phyloP scores from a whole-genome alignment of 139 green algal genomes.

The Tetradesmus obliquus region DNA sequence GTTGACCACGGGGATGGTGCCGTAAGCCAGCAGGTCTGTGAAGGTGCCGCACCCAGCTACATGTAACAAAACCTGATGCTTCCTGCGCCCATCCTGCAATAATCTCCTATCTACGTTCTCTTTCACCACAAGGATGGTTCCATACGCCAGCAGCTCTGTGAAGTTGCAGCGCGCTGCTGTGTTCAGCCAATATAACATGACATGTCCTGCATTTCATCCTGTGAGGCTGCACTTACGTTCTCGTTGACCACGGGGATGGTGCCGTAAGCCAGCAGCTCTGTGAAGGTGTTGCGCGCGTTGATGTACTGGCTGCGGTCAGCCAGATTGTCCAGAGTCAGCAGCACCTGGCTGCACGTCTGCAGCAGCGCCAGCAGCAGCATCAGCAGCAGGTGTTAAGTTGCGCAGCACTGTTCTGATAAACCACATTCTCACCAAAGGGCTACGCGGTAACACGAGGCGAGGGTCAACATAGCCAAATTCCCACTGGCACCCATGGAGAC shows the following conservation, averaged over 20 bases:
- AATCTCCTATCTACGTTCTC: neutral
- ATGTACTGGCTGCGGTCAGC: constrained; percentile 86
- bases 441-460: too few species aligned
- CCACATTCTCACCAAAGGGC: neutral
- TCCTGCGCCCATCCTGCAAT: too few species aligned
- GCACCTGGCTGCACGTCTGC: constrained; percentile 89
- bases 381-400: neutral
- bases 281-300: constrained; percentile 92
- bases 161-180: neutral
- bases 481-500: too few species aligned
- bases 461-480: too few species aligned
- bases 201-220: neutral
- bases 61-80: too few species aligned
- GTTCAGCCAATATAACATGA: neutral
- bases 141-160: constrained; percentile 1
- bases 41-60: constrained; percentile 73
- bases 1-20: constrained; percentile 91
- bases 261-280: constrained; percentile 84
- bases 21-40: constrained; percentile 83
- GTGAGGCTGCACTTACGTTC: constrained; percentile 71
- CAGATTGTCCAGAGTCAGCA: constrained; percentile 95
- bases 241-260: constrained; percentile 95
- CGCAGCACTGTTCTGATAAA: neutral
- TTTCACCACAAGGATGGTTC: neutral
- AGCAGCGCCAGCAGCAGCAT: neutral